phyloP scores from a whole-genome alignment of 1,139 yeast genomes.

The Entelexis sorbosivorans region DNA sequence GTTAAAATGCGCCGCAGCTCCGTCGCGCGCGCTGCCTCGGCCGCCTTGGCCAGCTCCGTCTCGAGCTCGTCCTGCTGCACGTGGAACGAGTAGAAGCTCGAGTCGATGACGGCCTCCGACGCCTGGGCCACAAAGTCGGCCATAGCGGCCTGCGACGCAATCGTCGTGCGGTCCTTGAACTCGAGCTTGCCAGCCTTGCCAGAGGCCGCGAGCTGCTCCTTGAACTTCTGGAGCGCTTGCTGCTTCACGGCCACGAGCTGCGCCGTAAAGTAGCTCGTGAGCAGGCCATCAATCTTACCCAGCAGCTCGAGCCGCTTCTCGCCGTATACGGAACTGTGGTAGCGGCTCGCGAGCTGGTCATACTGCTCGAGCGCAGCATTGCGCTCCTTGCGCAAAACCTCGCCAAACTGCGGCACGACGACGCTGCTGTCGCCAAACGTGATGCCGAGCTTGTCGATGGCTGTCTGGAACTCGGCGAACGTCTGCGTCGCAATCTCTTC shows the following conservation, averaged over 20 bases:
- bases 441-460: slow-evolving; percentile 27
- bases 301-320: slow-evolving; percentile 46
- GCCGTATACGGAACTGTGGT: slow-evolving; percentile 51
- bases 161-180: slow-evolving; percentile 26
- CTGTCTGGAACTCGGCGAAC: slow-evolving; percentile 39
- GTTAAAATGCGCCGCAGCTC: slow-evolving; percentile 38
- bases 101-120: slow-evolving; percentile 25
- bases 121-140: slow-evolving; percentile 27
- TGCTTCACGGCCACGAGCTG: slow-evolving; percentile 34
- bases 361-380: slow-evolving; percentile 40
- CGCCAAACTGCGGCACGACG: slow-evolving; percentile 29
- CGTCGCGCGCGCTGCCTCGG: slow-evolving; percentile 36
- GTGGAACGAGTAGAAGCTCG: slow-evolving; percentile 25
- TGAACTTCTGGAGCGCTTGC: slow-evolving; percentile 22
- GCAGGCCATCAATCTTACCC: slow-evolving; percentile 28
- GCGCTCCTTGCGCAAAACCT: slow-evolving; percentile 25
- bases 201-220: slow-evolving; percentile 3
- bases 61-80: slow-evolving; percentile 30
- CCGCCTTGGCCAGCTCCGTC: slow-evolving; percentile 25
- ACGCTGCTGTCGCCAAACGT: slow-evolving; percentile 14
- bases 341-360: slow-evolving; percentile 63
- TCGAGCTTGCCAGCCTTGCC: background rate
- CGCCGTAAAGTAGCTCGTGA: slow-evolving; percentile 34
- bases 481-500: slow-evolving; percentile 63
- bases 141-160: slow-evolving; percentile 26